Conservation (phyloP, 371 early-diverging fungal species). For the Syncephalastrum monosporum region DNA sequence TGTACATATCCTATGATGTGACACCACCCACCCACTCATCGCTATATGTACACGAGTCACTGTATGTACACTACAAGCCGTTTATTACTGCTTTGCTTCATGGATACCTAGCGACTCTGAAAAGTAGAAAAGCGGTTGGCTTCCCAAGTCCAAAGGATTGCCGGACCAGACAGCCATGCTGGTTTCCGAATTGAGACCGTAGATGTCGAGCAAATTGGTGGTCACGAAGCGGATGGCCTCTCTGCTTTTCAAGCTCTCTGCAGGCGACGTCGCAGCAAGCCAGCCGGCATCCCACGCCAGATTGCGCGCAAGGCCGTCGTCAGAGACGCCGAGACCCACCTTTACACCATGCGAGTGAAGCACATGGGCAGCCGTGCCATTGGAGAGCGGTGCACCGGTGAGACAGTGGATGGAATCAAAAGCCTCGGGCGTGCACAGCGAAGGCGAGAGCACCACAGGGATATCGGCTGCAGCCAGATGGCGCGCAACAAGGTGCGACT, state of each 20-base stretch:
- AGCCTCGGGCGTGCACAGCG: slow-evolving; percentile 61
- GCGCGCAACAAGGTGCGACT: slow-evolving; percentile 67
- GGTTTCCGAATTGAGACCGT: slow-evolving; percentile 27
- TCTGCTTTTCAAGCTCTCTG: slow-evolving; percentile 39
- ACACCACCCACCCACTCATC: no score
- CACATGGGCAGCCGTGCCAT: slow-evolving; percentile 59
- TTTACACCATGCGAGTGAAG: slow-evolving; percentile 65
- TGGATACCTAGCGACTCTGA: background rate
- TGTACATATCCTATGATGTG: no score
- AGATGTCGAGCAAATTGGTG: slow-evolving; percentile 65
- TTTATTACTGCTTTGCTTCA: no score
- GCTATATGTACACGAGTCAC: no score
- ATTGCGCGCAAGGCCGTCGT: slow-evolving; percentile 62
- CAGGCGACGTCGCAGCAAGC: slow-evolving; percentile 48
- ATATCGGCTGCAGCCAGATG: slow-evolving; percentile 56
- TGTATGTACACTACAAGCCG: no score
- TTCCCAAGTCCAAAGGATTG: slow-evolving; percentile 55
- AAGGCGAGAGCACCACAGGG: slow-evolving; percentile 65
- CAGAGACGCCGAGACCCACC: slow-evolving; percentile 57
- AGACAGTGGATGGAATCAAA: slow-evolving; percentile 75
- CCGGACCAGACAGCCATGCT: slow-evolving; percentile 54
- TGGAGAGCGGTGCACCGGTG: slow-evolving; percentile 57
- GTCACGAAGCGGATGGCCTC: slow-evolving; percentile 75
- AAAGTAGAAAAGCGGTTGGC: slow-evolving; percentile 32
- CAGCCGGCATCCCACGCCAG: slow-evolving; percentile 83